Conservation (phyloP, 768 basidiomycete species). For the Tulasnella sp. region DNA sequence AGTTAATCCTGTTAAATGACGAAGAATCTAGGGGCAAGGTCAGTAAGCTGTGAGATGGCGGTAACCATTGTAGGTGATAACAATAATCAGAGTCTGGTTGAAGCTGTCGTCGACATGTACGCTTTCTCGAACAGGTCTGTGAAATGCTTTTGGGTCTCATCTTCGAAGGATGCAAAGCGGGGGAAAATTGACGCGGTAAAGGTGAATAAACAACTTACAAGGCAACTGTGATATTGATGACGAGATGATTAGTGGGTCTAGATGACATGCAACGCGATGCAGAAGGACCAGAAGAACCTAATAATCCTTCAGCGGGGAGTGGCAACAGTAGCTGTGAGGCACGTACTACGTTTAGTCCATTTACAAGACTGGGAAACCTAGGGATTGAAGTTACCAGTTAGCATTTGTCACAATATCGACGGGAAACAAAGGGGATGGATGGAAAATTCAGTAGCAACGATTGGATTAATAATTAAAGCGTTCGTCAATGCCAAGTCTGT, state of each 20-base stretch:
- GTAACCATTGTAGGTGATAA: neutral
- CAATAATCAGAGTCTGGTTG: constrained; percentile 3
- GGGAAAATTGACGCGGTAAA: neutral
- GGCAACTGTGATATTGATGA: neutral
- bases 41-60: neutral
- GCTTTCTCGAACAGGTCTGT: constrained; percentile 28
- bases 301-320: neutral
- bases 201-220: neutral
- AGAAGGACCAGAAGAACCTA: neutral
- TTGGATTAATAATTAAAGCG: neutral
- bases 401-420: neutral
- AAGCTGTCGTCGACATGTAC: constrained; percentile 13
- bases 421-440: neutral
- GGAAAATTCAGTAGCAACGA: constrained; percentile 12
- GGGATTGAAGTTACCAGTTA: neutral
- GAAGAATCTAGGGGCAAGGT: neutral
- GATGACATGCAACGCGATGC: neutral
- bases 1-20: neutral
- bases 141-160: constrained; percentile 16
- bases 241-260: neutral
- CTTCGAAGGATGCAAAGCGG: neutral
- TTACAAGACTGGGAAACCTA: neutral
- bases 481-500: constrained; percentile 6
- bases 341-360: neutral
- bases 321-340: neutral